A percentile compares a stretch with the other conserved stretches of the same genome.
These are phyloP conservation scores for Haberlea rhodopensis DNA, from an alignment of 257 asterid genomes.

Conservation along the genomic window DNA sequence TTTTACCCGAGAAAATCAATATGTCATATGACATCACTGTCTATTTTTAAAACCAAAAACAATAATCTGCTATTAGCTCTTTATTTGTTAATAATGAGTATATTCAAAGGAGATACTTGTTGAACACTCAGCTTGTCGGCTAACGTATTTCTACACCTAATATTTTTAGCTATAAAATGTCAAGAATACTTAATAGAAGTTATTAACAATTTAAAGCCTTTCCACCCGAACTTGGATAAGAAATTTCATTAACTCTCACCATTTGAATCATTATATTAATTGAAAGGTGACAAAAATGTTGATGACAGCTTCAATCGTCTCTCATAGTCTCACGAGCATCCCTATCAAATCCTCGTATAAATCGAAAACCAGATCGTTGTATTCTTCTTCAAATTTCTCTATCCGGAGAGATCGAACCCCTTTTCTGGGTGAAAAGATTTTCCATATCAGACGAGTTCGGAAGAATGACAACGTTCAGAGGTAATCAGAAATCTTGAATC, in stretches of 20 bases:
- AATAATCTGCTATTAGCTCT: no score
- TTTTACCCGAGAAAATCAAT: no score
- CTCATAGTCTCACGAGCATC: constrained; percentile 7
- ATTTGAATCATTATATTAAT: background rate
- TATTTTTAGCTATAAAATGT: constrained; percentile 29
- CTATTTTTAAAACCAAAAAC: no score
- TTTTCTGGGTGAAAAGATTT: constrained; percentile 1
- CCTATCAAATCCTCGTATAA: constrained; percentile 1
- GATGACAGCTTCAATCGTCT: constrained; percentile 12
- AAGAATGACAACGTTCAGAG: constrained; percentile 14
- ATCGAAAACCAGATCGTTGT: constrained; percentile 14
- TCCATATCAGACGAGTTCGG: background rate
- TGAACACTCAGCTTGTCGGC: constrained; percentile 32
- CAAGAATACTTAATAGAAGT: no score
- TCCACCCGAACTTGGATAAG: no score
- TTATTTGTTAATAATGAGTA: background rate
- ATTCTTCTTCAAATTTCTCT: constrained; percentile 18
- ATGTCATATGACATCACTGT: no score
- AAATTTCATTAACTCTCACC: no score
- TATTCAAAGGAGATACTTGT: constrained; percentile 2
- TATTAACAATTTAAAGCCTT: no score
- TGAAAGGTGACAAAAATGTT: constrained; percentile 26
- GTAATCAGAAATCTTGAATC: constrained; percentile 4
- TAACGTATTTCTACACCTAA: background rate
- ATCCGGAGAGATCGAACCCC: constrained; percentile 7